Percentiles rank a stretch among this genome's conserved stretches.
Conservation (phyloP, 768 basidiomycete genomes). For the Leccinum boreale region DNA sequence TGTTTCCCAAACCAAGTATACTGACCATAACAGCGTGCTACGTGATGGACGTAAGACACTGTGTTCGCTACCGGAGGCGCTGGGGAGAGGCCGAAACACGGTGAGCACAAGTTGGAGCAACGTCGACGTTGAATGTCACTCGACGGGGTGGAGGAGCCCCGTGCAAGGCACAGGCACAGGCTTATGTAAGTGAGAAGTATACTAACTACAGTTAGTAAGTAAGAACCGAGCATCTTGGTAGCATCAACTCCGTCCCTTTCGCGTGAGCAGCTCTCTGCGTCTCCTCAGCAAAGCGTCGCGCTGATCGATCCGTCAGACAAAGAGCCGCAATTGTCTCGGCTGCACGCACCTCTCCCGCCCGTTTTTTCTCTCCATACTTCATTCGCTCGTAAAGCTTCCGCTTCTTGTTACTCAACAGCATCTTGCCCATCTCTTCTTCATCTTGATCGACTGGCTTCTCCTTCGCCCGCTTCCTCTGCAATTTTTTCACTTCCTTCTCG, state of each 20-base stretch:
- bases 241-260: slow-evolving; percentile 6
- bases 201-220: not conserved
- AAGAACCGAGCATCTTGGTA: not conserved
- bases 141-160: not conserved
- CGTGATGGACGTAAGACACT: not conserved
- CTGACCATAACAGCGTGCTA: slow-evolving; percentile 34
- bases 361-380: slow-evolving; percentile 81
- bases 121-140: not conserved
- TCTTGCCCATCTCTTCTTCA: slow-evolving; percentile 92
- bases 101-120: not conserved
- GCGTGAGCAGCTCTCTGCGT: slow-evolving; percentile 50
- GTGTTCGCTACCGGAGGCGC: not conserved
- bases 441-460: slow-evolving; percentile 35
- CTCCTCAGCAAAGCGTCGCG: slow-evolving; percentile 58
- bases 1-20: slow-evolving; percentile 35
- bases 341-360: slow-evolving; percentile 68
- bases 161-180: not conserved
- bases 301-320: slow-evolving; percentile 36
- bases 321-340: not conserved
- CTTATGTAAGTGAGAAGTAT: not conserved
- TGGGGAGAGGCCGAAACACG: slow-evolving; percentile 2
- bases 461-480: slow-evolving; percentile 39
- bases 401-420: slow-evolving; percentile 96
- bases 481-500: slow-evolving; percentile 69
- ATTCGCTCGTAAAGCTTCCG: slow-evolving; percentile 91